These are phyloP conservation scores for Hypoxylon sp. DNA, from an alignment of 2,329 filamentous ascomycete genomes.

Conservation along the genomic window DNA sequence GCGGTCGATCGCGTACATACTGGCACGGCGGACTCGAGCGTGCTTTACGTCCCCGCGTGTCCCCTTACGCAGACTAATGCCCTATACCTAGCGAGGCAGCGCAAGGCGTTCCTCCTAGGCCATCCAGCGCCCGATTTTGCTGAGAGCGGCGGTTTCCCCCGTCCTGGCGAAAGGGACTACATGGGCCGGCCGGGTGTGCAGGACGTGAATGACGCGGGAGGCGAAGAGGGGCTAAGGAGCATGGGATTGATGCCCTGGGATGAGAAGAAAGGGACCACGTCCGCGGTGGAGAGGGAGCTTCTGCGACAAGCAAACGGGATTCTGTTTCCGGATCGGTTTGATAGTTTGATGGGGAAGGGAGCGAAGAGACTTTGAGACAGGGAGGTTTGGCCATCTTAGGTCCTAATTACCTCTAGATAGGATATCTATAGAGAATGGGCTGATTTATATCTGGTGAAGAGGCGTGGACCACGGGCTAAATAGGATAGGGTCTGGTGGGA, in stretches of 20 bases:
- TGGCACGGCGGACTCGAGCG: conserved; percentile 79
- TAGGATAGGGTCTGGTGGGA: not conserved
- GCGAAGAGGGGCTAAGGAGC: conserved; percentile 57
- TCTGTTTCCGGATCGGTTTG: conserved; percentile 51
- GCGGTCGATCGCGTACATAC: conserved; percentile 82
- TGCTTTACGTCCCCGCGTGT: conserved; percentile 89
- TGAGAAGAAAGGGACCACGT: conserved; percentile 15
- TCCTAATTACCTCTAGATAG: no score
- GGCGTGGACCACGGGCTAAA: not conserved
- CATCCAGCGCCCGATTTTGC: conserved; percentile 76
- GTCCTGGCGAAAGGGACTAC: conserved; percentile 54
- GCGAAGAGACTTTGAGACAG: conserved; percentile 5
- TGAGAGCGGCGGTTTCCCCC: conserved; percentile 67
- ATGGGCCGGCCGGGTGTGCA: conserved; percentile 63
- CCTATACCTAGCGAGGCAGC: conserved; percentile 78
- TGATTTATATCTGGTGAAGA: not conserved
- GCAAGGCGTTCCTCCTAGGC: conserved; percentile 77
- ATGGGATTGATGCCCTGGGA: conserved; percentile 62
- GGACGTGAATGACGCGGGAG: conserved; percentile 56
- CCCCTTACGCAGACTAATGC: conserved; percentile 84
- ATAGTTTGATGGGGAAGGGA: conserved; percentile 26
- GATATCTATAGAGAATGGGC: not conserved
- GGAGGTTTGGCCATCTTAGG: no score
- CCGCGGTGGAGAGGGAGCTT: conserved; percentile 41
- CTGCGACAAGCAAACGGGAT: conserved; percentile 51